Evolutionary conservation across 2,329 filamentous ascomycete genomes (phyloP), one percentile per base, ranked within the genome.

Genomic region (Diaporthe ilicicola): DNA sequence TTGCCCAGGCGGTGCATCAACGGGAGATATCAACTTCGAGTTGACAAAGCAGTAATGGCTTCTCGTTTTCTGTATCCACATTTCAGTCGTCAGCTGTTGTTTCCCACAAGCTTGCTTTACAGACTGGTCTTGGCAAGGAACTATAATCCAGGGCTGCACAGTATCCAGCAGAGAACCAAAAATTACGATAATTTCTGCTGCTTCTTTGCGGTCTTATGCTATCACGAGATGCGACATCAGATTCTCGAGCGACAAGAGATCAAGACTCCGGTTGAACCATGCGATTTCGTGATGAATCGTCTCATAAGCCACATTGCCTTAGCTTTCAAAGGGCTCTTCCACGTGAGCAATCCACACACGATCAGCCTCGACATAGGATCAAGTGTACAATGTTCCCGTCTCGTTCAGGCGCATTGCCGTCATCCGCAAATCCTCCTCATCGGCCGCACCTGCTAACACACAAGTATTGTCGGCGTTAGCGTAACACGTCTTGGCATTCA

Each of bases 1-100:
- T 19, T 88, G 86, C 76, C 76, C 82, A 5, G 85, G 86, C 6
- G 86, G 84, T 9, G 85, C 83, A 42, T 84, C 81, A 55, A 80
- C 74, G 17, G 85, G 85, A 50, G 79, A 87, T 73, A 81, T 87
- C 8, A 77, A 76, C 69, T 86, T 87, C 70, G 79, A 76, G 48
- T 79, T 85, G 59, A 76, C 75, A 53, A 77, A 76, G 24, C 54
- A 71, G 22, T 68, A 46, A 46, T 12, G 42, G 19, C 1, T 7
- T 46, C 2, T 15, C 12, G 9, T n/a, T 29, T 7, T 24, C n/a
- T 29, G 22, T 29, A 8, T 4, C 19, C 0, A 24, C 17, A 27
- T 10, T 32, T 61, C 2, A 13, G 13, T 8, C 13, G 12, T 32
- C 8, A 29, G 0, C 27, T 27, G 6, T 42, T 15, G 6, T 42